These are phyloP conservation scores for Stereocaulon alpinum DNA, from an alignment of 495 filamentous ascomycete genomes.

Conservation along the genomic window DNA sequence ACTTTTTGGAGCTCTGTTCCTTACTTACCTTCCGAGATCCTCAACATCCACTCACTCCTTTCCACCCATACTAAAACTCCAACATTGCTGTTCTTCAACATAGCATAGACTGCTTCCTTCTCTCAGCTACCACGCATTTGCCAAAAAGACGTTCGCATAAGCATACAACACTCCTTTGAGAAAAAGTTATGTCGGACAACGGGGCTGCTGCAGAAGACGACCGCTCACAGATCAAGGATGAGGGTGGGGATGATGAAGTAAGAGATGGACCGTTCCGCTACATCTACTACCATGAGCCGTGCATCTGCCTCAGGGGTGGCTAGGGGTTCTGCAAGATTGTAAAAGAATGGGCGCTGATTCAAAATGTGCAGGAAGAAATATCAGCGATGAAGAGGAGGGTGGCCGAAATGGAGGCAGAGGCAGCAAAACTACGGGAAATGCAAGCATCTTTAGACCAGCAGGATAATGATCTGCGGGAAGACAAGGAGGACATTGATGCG, in stretches of 20 bases:
- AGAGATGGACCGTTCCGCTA: slow-evolving; percentile 22
- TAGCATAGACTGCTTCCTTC: not conserved
- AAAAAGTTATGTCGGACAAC: slow-evolving; percentile 21
- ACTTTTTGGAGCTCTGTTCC: not conserved
- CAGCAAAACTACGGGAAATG: slow-evolving; percentile 94
- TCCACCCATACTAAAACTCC: not conserved
- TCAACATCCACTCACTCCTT: not conserved
- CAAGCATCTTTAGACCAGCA: slow-evolving; percentile 82
- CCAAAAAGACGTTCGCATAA: not conserved
- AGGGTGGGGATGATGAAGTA: slow-evolving; percentile 28
- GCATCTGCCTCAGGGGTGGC: slow-evolving; percentile 12
- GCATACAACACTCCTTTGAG: not conserved
- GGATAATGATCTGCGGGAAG: slow-evolving; percentile 70
- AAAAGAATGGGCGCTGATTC: slow-evolving; percentile 25
- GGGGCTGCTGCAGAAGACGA: slow-evolving; percentile 19
- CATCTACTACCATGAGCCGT: slow-evolving; percentile 11
- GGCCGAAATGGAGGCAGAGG: slow-evolving; percentile 97
- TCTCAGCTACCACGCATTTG: not conserved
- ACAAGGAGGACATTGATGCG: slow-evolving; percentile 91
- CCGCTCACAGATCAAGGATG: slow-evolving; percentile 20
- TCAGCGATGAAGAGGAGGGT: slow-evolving; percentile 95
- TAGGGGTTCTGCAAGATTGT: slow-evolving; percentile 16
- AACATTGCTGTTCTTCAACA: not conserved
- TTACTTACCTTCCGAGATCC: not conserved
- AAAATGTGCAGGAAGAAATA: slow-evolving; percentile 69